These are phyloP conservation scores for Nymphaea thermarum DNA, from an alignment of 164 flowering plant genomes.

Conservation along the genomic window DNA sequence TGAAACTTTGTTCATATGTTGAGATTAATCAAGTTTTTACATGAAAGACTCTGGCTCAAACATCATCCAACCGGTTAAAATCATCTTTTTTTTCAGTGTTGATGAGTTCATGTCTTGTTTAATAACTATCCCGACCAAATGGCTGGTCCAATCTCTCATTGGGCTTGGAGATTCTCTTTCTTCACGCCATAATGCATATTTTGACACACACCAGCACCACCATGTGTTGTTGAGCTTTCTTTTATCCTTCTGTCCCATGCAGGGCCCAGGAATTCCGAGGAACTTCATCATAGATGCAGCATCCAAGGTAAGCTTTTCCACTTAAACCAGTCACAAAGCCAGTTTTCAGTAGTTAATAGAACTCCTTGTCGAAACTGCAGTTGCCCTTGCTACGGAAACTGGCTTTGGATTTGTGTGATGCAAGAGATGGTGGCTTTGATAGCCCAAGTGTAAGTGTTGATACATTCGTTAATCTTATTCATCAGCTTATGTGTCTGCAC, in stretches of 20 bases:
- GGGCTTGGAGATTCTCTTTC: no score
- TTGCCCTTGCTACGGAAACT: conserved; percentile 61
- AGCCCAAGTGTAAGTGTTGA: conserved; percentile 44
- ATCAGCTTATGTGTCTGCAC: neutral
- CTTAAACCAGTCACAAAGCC: neutral
- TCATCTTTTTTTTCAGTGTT: no score
- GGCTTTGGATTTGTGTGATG: conserved; percentile 70
- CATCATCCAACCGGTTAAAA: no score
- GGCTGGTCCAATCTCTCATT: no score
- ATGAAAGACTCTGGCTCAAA: no score
- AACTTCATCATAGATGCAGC: conserved; percentile 48
- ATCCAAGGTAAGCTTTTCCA: conserved; percentile 30
- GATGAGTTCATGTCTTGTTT: no score
- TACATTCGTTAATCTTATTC: neutral
- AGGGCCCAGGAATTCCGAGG: conserved; percentile 55
- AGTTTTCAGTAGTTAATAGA: neutral
- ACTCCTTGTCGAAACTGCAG: conserved; percentile 19
- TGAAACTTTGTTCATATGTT: no score
- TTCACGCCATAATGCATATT: no score
- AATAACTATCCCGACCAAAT: no score
- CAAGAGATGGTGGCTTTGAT: conserved; percentile 48
- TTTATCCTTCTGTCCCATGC: conserved; percentile 1
- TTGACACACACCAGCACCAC: no score
- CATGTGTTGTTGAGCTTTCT: no score
- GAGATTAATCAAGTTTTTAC: no score